phyloP scores from a whole-genome alignment of 495 filamentous ascomycete genomes.

The Neurospora africana region DNA sequence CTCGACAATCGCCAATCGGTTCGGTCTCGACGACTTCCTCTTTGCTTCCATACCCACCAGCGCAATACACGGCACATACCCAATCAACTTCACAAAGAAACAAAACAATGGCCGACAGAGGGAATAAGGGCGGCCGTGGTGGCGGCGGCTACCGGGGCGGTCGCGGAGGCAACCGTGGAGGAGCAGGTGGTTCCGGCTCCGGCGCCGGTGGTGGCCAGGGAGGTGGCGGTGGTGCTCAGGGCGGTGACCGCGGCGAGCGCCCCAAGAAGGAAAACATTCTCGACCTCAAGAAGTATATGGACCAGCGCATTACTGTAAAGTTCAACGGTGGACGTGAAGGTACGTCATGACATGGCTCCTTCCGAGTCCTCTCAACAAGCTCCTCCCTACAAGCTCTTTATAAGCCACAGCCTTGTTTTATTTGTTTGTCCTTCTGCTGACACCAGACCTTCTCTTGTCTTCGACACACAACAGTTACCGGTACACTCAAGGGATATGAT shows the following conservation, averaged over 20 bases:
- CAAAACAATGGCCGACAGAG: slow-evolving; percentile 49
- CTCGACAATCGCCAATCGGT: neutral
- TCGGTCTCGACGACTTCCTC: neutral
- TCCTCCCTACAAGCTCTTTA: neutral
- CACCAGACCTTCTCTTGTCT: neutral
- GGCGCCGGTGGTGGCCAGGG: slow-evolving; percentile 33
- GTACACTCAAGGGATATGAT: slow-evolving; percentile 87
- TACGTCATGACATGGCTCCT: slow-evolving; percentile 24
- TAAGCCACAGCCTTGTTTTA: neutral
- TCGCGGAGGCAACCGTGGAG: slow-evolving; percentile 25
- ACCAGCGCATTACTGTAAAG: slow-evolving; percentile 88
- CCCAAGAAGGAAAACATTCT: slow-evolving; percentile 98
- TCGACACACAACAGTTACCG: slow-evolving; percentile 49
- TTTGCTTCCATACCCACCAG: neutral
- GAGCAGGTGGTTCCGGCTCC: slow-evolving; percentile 16
- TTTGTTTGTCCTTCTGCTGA: neutral
- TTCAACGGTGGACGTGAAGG: slow-evolving; percentile 94
- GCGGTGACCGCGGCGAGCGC: slow-evolving; percentile 42
- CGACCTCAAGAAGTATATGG: slow-evolving; percentile 89
- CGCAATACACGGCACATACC: neutral
- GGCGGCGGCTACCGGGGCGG: slow-evolving; percentile 42
- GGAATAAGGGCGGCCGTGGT: slow-evolving; percentile 32
- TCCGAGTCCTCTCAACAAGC: neutral
- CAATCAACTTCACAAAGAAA: neutral
- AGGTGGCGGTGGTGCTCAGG: slow-evolving; percentile 13